A percentile compares a stretch with the other conserved stretches of the same genome.
Evolutionary conservation across 148 eudicot species (phyloP).

Genomic region (Amaranthus hypochondriacus): DNA sequence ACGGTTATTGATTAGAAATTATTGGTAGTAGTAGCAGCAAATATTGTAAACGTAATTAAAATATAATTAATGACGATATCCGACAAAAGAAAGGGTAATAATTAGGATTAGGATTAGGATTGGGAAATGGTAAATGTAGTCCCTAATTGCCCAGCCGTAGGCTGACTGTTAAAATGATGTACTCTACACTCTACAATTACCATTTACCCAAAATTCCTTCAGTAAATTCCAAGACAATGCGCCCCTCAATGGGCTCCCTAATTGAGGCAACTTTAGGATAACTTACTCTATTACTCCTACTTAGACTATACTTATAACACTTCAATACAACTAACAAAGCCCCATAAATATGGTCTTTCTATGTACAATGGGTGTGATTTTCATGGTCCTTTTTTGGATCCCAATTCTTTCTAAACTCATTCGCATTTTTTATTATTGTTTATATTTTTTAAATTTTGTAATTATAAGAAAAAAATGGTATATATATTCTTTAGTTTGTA

Average conservation of each 20-base stretch:
- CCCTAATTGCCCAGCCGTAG: background rate
- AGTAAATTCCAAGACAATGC: slow-evolving; percentile 14
- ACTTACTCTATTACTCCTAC: too few species aligned
- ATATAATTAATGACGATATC: background rate
- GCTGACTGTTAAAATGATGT: background rate
- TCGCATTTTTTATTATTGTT: too few species aligned
- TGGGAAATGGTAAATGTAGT: background rate
- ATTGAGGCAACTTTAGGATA: slow-evolving; percentile 1
- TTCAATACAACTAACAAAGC: background rate
- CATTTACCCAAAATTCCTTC: slow-evolving; percentile 19
- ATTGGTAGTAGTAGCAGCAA: background rate
- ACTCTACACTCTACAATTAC: background rate
- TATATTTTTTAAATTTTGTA: too few species aligned
- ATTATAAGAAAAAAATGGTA: too few species aligned
- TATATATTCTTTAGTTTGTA: background rate
- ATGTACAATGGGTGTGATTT: slow-evolving; percentile 7
- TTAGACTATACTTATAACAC: background rate
- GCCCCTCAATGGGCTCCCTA: slow-evolving; percentile 20
- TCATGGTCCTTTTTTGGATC: slow-evolving; percentile 20
- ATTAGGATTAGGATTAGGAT: background rate
- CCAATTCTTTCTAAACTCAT: background rate
- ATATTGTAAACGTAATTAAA: slow-evolving; percentile 11
- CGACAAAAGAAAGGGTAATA: slow-evolving; percentile 12
- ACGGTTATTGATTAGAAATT: too few species aligned
- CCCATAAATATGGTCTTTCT: background rate